These are phyloP conservation scores for Sphaerosporella brunnea DNA, from an alignment of 495 filamentous ascomycete species.

Conservation along the genomic window DNA sequence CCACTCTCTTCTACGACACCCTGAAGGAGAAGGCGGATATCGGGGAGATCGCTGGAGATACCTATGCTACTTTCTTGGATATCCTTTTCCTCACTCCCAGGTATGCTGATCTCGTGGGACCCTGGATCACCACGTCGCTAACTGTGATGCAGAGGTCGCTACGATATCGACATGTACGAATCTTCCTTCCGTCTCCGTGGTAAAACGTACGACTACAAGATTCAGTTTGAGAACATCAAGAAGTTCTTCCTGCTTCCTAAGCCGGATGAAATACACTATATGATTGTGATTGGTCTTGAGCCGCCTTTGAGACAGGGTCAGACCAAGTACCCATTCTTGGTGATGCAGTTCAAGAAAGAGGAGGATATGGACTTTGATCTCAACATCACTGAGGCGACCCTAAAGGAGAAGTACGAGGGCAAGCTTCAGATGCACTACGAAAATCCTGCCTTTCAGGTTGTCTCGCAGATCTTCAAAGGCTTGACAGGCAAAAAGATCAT, in stretches of 20 bases:
- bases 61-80: constrained; percentile 91
- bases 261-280: constrained; percentile 83
- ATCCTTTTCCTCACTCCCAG: constrained; percentile 93
- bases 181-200: constrained; percentile 90
- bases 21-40: constrained; percentile 99
- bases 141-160: constrained; percentile 86
- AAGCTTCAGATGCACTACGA: constrained; percentile 80
- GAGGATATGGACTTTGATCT: constrained; percentile 93
- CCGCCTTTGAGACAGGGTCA: constrained; percentile 94
- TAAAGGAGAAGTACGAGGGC: constrained; percentile 74
- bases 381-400: constrained; percentile 80
- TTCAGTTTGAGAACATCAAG: constrained; percentile 91
- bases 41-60: constrained; percentile 92
- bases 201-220: constrained; percentile 99
- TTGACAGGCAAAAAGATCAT: constrained; percentile 86
- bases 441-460: constrained; percentile 72
- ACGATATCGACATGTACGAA: constrained; percentile 99
- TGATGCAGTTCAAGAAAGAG: constrained; percentile 98
- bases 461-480: constrained; percentile 85
- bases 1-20: constrained; percentile 88
- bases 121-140: no score
- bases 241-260: constrained; percentile 98
- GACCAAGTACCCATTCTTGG: constrained; percentile 93
- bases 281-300: constrained; percentile 90
- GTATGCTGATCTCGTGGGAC: no score